Conservation (phyloP, 75 land plant genomes). For the Adiantum capillusveneris region DNA sequence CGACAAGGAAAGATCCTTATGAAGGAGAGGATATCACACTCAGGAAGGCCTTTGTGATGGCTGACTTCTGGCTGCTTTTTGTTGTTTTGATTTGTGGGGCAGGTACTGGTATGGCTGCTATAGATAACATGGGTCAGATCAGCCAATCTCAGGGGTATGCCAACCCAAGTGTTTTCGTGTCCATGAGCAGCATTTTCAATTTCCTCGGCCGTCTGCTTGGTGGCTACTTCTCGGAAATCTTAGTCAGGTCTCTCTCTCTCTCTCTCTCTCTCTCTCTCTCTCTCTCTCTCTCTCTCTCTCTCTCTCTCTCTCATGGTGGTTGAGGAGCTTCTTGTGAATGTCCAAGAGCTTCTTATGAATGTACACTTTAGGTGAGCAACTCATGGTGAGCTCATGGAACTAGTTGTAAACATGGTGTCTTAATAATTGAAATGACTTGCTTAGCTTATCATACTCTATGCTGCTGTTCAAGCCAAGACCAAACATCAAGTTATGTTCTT, state of each 20-base stretch:
- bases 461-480: too few species aligned
- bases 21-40: constrained; percentile 93
- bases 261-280: too few species aligned
- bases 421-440: too few species aligned
- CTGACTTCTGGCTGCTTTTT: constrained; percentile 93
- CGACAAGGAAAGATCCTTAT: constrained; percentile 70
- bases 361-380: too few species aligned
- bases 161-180: constrained; percentile 88
- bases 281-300: too few species aligned
- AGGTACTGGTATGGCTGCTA: constrained; percentile 91
- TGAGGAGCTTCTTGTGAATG: too few species aligned
- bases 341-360: too few species aligned
- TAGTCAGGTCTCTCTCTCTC: constrained; percentile 46
- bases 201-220: constrained; percentile 96
- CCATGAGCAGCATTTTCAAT: constrained; percentile 98
- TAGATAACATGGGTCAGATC: constrained; percentile 97
- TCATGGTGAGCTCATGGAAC: too few species aligned
- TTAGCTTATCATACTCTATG: too few species aligned
- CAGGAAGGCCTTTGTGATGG: constrained; percentile 78
- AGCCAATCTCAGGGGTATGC: constrained; percentile 78
- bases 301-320: too few species aligned
- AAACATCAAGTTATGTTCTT: too few species aligned
- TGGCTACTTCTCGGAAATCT: constrained; percentile 78
- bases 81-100: constrained; percentile 72
- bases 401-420: too few species aligned